Evolutionary conservation across 1,139 yeast genomes (phyloP).

Genomic region (Taiozyma onychis): DNA sequence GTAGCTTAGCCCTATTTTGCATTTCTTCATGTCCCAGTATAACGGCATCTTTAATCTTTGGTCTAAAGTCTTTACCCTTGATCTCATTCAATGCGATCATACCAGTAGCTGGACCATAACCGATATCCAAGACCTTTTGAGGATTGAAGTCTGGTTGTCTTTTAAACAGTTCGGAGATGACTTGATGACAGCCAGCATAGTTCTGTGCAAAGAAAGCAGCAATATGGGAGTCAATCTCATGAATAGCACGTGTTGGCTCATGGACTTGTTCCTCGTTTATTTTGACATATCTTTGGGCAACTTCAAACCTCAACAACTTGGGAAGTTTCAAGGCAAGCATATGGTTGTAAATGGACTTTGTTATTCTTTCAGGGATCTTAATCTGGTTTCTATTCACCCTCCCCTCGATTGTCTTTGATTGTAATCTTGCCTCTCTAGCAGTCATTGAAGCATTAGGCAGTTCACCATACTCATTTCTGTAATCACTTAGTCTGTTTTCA

Average conservation of each 20-base stretch:
- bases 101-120: slow-evolving; percentile 93
- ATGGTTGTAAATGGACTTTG: slow-evolving; percentile 53
- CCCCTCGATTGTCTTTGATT: slow-evolving; percentile 37
- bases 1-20: slow-evolving; percentile 73
- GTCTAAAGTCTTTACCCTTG: slow-evolving; percentile 58
- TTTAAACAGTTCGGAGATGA: slow-evolving; percentile 58
- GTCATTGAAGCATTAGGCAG: slow-evolving; percentile 26
- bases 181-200: slow-evolving; percentile 67
- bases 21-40: slow-evolving; percentile 69
- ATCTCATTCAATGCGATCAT: slow-evolving; percentile 82
- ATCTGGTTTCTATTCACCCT: slow-evolving; percentile 41
- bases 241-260: slow-evolving; percentile 41
- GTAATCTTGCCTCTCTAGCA: slow-evolving; percentile 17
- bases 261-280: slow-evolving; percentile 48
- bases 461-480: slow-evolving; percentile 23
- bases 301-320: slow-evolving; percentile 48
- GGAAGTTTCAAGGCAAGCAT: slow-evolving; percentile 52
- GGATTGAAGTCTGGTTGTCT: slow-evolving; percentile 56
- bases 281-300: slow-evolving; percentile 44
- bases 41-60: slow-evolving; percentile 64
- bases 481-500: slow-evolving; percentile 21
- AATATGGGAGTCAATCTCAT: slow-evolving; percentile 78
- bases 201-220: slow-evolving; percentile 83
- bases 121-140: slow-evolving; percentile 63
- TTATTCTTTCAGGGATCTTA: slow-evolving; percentile 45